Evolutionary conservation across 129 eudicot genomes (phyloP).

Genomic region (Helianthus annuus): DNA sequence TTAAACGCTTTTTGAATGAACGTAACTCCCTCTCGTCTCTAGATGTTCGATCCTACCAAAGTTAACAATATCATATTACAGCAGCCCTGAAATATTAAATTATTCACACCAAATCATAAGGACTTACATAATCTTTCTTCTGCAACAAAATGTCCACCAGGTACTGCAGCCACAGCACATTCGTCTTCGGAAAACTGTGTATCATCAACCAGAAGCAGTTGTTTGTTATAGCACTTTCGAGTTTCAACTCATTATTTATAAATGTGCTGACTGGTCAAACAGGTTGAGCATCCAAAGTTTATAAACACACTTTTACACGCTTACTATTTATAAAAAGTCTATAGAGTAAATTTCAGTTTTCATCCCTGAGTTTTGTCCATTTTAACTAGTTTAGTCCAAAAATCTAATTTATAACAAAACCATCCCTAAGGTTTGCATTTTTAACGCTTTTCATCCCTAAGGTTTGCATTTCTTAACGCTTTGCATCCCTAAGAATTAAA

Average conservation of each 20-base stretch:
- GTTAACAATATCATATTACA: neutral
- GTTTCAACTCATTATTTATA: neutral
- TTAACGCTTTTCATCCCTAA: too few relatives aligned
- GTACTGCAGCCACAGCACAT: constrained; percentile 92
- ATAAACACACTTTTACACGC: neutral
- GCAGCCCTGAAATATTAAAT: neutral
- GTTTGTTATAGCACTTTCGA: neutral
- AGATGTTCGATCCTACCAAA: constrained; percentile 59
- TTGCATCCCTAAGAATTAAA: too few relatives aligned
- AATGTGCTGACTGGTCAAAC: neutral
- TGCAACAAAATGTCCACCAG: constrained; percentile 80
- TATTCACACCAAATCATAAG: neutral
- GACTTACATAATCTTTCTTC: constrained; percentile 85
- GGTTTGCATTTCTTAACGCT: too few relatives aligned
- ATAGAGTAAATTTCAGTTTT: too few relatives aligned
- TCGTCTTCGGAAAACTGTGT: constrained; percentile 91
- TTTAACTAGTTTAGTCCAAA: too few relatives aligned
- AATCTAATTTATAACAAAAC: too few relatives aligned
- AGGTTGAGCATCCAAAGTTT: neutral
- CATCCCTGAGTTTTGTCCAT: too few relatives aligned
- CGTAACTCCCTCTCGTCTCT: constrained; percentile 80
- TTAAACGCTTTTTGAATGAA: constrained; percentile 76
- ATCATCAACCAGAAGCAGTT: constrained; percentile 19
- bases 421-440: too few relatives aligned
- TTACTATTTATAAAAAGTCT: neutral